These are phyloP conservation scores for Sordariomycetes sp. DNA, from an alignment of 2,329 filamentous ascomycete genomes.

Conservation along the genomic window DNA sequence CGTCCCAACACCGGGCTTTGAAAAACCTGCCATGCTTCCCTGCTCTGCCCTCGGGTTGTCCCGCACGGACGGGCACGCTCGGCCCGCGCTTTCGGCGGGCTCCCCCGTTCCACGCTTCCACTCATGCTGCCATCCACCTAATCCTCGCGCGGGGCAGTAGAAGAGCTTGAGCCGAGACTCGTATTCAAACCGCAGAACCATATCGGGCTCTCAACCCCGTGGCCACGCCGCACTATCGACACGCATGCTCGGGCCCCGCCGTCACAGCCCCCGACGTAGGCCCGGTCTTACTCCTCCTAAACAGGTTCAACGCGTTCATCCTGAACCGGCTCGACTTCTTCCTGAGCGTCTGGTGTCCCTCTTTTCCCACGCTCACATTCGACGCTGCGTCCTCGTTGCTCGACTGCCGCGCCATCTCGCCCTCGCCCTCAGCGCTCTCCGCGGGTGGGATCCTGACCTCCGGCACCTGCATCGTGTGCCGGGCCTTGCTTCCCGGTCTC, in stretches of 20 bases:
- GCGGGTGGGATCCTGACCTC: neutral
- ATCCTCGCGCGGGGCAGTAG: too few species aligned
- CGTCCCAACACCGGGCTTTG: too few species aligned
- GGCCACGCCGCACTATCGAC: neutral
- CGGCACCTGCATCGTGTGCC: neutral
- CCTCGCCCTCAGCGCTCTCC: neutral
- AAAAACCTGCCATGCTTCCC: too few species aligned
- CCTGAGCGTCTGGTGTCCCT: slow-evolving; percentile 36
- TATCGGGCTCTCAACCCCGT: too few species aligned
- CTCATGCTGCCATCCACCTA: too few species aligned
- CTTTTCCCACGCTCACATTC: slow-evolving; percentile 33
- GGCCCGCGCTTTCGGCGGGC: too few species aligned
- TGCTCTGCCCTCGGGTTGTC: too few species aligned
- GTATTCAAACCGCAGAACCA: too few species aligned
- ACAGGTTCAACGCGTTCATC: slow-evolving; percentile 50
- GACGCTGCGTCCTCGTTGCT: slow-evolving; percentile 11
- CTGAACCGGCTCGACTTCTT: slow-evolving; percentile 55
- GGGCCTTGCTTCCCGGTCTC: slow-evolving; percentile 15
- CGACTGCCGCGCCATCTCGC: neutral
- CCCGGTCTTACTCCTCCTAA: slow-evolving; percentile 36
- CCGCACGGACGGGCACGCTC: too few species aligned
- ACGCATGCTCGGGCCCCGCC: neutral
- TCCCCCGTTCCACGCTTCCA: too few species aligned
- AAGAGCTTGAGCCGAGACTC: too few species aligned
- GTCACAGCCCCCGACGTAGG: neutral